Conservation (phyloP, 1,139 yeast species). For the Protomyces pachydermus region DNA sequence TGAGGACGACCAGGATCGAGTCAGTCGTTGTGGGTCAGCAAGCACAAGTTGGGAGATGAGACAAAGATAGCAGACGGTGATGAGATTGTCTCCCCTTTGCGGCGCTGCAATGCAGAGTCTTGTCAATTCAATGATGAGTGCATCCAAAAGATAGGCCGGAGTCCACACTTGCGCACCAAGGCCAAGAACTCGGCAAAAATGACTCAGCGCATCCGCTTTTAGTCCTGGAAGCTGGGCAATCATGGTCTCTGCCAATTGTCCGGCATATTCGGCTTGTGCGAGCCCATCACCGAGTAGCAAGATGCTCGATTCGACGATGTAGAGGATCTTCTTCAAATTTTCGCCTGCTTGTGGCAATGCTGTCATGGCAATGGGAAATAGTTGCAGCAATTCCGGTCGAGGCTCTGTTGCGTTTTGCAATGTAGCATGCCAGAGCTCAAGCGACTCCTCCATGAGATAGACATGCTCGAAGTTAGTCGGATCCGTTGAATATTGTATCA, state of each 20-base stretch:
- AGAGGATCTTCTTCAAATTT: conserved; percentile 51
- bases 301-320: conserved; percentile 67
- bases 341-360: conserved; percentile 61
- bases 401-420: conserved; percentile 49
- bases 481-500: conserved; percentile 60
- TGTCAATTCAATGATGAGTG: not conserved
- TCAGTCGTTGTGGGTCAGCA: not conserved
- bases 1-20: not conserved
- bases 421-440: conserved; percentile 72
- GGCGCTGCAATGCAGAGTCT: not conserved
- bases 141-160: not conserved
- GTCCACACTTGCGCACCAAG: conserved; percentile 2
- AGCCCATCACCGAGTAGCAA: conserved; percentile 49
- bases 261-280: conserved; percentile 34
- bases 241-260: conserved; percentile 33
- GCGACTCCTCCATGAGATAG: conserved; percentile 78
- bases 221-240: conserved; percentile 31
- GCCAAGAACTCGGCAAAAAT: conserved; percentile 3
- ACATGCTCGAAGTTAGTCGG: conserved; percentile 57
- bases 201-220: conserved; percentile 28
- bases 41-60: conserved; percentile 1
- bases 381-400: conserved; percentile 45
- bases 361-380: conserved; percentile 42
- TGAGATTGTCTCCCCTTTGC: not conserved
- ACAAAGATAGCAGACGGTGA: conserved; percentile 1